phyloP scores from a whole-genome alignment of 1,139 yeast genomes.

The Candida pseudoviswanathii region DNA sequence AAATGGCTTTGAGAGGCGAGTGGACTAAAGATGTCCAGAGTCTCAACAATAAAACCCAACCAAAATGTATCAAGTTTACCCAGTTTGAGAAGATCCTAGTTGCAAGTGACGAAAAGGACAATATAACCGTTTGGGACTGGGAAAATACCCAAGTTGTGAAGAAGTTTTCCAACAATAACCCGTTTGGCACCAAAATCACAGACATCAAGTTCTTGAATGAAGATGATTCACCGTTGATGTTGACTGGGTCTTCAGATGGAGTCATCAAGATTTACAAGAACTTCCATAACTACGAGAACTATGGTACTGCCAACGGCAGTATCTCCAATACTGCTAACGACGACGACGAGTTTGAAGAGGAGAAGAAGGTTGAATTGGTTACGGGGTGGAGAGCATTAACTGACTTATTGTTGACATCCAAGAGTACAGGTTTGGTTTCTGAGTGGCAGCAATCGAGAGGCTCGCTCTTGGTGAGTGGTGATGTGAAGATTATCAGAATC shows the following conservation, averaged over 20 bases:
- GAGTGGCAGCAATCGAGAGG: slow-evolving; percentile 99
- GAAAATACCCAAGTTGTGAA: slow-evolving; percentile 55
- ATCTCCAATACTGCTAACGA: background rate
- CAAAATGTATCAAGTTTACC: slow-evolving; percentile 75
- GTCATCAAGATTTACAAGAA: slow-evolving; percentile 82
- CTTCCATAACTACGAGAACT: slow-evolving; percentile 55
- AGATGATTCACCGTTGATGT: slow-evolving; percentile 81
- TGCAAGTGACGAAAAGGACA: slow-evolving; percentile 83
- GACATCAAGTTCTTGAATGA: slow-evolving; percentile 87
- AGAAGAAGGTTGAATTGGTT: slow-evolving; percentile 55
- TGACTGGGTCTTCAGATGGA: slow-evolving; percentile 94
- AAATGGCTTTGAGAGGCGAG: slow-evolving; percentile 77
- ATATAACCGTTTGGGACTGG: slow-evolving; percentile 91
- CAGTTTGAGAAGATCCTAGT: slow-evolving; percentile 88
- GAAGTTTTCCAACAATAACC: slow-evolving; percentile 81
- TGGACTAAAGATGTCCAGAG: slow-evolving; percentile 73
- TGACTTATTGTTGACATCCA: slow-evolving; percentile 77
- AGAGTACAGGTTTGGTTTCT: slow-evolving; percentile 80
- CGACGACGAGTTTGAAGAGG: slow-evolving; percentile 34
- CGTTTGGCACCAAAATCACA: slow-evolving; percentile 85
- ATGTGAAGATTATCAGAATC: slow-evolving; percentile 83
- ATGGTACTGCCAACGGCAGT: slow-evolving; percentile 10
- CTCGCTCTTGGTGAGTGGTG: slow-evolving; percentile 89
- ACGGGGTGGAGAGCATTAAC: slow-evolving; percentile 94
- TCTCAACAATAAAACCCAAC: slow-evolving; percentile 77